A percentile compares a stretch with the other conserved stretches of the same genome.
Conservation (phyloP, 805 yeast genomes). For the Ogataea siamensis region DNA sequence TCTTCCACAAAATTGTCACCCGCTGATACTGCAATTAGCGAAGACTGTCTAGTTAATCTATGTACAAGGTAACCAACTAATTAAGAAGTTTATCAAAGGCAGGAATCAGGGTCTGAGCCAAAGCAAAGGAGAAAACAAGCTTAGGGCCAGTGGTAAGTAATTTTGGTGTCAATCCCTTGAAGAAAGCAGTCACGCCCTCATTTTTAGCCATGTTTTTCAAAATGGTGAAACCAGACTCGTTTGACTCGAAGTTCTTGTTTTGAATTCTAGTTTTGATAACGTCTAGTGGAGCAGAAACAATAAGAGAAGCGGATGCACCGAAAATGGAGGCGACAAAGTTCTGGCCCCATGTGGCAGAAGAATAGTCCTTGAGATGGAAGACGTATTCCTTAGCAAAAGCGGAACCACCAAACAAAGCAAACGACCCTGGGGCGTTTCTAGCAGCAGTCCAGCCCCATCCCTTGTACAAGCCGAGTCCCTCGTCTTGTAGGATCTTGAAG, state of each 20-base stretch:
- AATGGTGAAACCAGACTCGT: conserved; percentile 90
- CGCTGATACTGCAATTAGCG: conserved; percentile 15
- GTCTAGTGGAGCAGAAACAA: conserved; percentile 96
- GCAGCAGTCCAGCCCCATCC: conserved; percentile 99
- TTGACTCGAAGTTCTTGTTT: conserved; percentile 92
- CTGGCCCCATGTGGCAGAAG: conserved; percentile 90
- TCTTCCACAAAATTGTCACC: conserved; percentile 17
- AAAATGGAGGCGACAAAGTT: conserved; percentile 91
- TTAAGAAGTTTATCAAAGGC: conserved; percentile 75
- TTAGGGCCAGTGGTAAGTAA: conserved; percentile 97
- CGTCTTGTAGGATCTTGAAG: conserved; percentile 78
- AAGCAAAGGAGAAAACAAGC: conserved; percentile 94
- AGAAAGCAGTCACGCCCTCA: conserved; percentile 88
- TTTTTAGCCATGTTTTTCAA: conserved; percentile 88
- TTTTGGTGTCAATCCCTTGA: conserved; percentile 96
- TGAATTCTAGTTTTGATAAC: conserved; percentile 98
- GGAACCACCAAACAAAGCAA: conserved; percentile 96
- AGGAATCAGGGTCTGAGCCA: conserved; percentile 96
- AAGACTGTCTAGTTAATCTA: conserved; percentile 4
- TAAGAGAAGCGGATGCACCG: conserved; percentile 95
- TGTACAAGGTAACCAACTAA: conserved; percentile 6
- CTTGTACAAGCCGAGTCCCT: conserved; percentile 89
- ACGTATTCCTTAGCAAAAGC: conserved; percentile 98
- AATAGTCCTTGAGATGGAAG: conserved; percentile 80
- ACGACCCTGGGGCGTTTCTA: conserved; percentile 98